These are phyloP conservation scores for Dactylellina drechsleri DNA, from an alignment of 2,329 filamentous ascomycete genomes.

Conservation along the genomic window DNA sequence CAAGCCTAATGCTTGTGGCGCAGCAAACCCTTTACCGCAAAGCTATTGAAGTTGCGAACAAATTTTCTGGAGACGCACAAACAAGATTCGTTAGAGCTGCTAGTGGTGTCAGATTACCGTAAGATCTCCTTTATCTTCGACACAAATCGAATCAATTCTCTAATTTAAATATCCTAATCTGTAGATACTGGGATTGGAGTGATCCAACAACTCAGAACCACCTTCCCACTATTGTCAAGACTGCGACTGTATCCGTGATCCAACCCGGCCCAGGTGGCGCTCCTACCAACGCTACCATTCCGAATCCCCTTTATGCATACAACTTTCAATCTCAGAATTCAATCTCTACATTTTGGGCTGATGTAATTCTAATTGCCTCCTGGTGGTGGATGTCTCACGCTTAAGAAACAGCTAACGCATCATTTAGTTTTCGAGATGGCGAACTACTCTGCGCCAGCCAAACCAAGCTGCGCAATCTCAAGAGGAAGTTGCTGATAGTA, in stretches of 20 bases:
- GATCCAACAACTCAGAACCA: constrained; percentile 47
- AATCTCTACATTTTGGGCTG: constrained; percentile 32
- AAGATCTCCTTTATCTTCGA: constrained; percentile 21
- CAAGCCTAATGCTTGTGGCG: constrained; percentile 4
- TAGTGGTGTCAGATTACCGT: constrained; percentile 56
- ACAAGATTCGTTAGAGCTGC: constrained; percentile 54
- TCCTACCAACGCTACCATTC: constrained; percentile 31
- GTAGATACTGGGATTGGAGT: constrained; percentile 58
- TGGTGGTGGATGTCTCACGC: no score
- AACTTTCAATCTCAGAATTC: constrained; percentile 24
- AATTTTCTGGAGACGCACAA: constrained; percentile 53
- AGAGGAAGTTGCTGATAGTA: constrained; percentile 31
- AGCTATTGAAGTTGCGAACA: constrained; percentile 50
- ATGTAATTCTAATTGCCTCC: constrained; percentile 16
- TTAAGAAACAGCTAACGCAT: not conserved
- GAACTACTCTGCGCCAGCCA: constrained; percentile 38
- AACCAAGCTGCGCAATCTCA: constrained; percentile 14
- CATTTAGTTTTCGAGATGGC: constrained; percentile 43
- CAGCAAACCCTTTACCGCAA: constrained; percentile 54
- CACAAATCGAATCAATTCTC: no score
- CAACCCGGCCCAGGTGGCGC: constrained; percentile 46
- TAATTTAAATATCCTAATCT: no score
- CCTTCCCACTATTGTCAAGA: constrained; percentile 48
- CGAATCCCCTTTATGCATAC: constrained; percentile 43
- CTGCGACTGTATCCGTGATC: constrained; percentile 38